Percentiles rank a stretch among this genome's conserved stretches.
These are phyloP conservation scores for Trametes cubensis DNA, from an alignment of 768 basidiomycete species.

Conservation along the genomic window DNA sequence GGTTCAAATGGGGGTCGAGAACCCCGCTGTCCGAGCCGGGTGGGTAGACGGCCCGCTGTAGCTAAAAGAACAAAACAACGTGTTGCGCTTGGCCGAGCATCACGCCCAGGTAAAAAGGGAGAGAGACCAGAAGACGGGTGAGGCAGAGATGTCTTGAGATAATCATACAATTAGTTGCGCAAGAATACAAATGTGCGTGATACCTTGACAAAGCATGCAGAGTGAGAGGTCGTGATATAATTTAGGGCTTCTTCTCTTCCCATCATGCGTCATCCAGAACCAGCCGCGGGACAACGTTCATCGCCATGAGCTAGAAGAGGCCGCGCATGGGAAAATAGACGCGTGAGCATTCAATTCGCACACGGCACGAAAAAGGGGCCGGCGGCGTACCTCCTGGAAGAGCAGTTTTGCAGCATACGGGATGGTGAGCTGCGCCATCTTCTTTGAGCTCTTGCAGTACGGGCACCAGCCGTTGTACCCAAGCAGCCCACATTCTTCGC, in stretches of 20 bases:
- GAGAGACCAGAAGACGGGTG: background rate
- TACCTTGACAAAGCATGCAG: constrained; percentile 19
- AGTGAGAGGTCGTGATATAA: constrained; percentile 10
- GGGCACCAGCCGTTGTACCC: constrained; percentile 96
- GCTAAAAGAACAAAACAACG: background rate
- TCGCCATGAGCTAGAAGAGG: constrained; percentile 29
- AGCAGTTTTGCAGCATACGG: constrained; percentile 94
- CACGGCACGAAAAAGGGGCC: background rate
- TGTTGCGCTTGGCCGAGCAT: background rate
- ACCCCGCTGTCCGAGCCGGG: background rate
- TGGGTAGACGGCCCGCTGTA: background rate
- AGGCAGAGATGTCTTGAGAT: constrained; percentile 3
- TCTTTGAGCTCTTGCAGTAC: constrained; percentile 97
- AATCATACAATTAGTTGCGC: constrained; percentile 18
- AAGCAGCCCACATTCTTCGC: constrained; percentile 91
- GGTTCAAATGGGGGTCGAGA: background rate
- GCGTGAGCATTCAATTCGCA: constrained; percentile 7
- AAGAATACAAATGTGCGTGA: constrained; percentile 12
- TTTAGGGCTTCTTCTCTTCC: constrained; percentile 13
- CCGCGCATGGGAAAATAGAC: background rate
- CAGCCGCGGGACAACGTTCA: constrained; percentile 31
- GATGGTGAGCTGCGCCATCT: constrained; percentile 92
- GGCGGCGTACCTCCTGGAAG: constrained; percentile 76
- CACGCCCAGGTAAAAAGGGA: background rate
- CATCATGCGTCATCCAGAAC: constrained; percentile 31